Evolutionary conservation across 805 yeast species (phyloP), one percentile per base, ranked within the genome.

Genomic region (Nakazawaea anatomiae): DNA sequence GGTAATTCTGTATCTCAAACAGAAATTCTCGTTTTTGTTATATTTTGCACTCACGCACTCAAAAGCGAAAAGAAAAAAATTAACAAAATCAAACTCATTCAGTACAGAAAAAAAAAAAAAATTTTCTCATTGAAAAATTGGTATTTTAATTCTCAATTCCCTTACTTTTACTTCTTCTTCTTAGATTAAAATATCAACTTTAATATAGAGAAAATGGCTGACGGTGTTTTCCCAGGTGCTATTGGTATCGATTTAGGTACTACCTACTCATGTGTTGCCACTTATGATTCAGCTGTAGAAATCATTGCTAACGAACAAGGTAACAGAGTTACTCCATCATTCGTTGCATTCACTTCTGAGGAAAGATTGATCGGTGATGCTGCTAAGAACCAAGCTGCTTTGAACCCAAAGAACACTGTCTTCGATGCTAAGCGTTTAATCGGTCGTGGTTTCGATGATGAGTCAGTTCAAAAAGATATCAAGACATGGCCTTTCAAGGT

Each of bases 211-310:
- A 77, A 75, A 75, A 85, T 85, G 91, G 88, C 91, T 85, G 97
- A 90, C 83, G 96, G 96, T 86, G 94, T 90, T 80, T 90, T 87
- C 86, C 94, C 91, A 84, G 97, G 97, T 87, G 94, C 94, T 76
- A 87, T 89, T 73, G 99, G 99, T 86, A 92, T 92, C 85, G 98
- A 91, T 82, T 80, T 88, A 76, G 96, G 96, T 83, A 88, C 96
- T 66, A 84, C 89, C 61, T 69, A 69, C 67, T 83, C 89, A 55
- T 83, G 89, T 83, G 89, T 83, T 65, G 89, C 88, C 72, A 83
- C 84, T 68, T 83, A 79, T 77, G 85, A 82, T 72, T 77, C 82
- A 61, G 83, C 83, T 70, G 89, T 83, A 67, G 89, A 83, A 70
- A 83, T 83, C 68, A 82, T 83, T 73, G 88, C 89, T 67, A 83